These are phyloP conservation scores for Penicillium pulvis DNA, from an alignment of 495 filamentous ascomycete species.

Conservation along the genomic window DNA sequence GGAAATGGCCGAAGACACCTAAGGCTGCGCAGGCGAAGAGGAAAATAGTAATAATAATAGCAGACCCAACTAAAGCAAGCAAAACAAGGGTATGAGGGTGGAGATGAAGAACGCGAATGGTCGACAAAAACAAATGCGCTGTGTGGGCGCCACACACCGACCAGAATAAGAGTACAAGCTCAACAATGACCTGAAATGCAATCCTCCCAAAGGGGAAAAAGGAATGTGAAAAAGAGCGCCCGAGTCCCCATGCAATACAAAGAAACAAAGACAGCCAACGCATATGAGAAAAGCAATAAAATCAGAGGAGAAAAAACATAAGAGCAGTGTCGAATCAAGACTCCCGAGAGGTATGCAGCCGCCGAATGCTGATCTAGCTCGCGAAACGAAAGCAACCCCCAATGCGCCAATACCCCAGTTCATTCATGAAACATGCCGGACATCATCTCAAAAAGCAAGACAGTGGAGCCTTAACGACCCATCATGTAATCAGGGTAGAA, in stretches of 20 bases:
- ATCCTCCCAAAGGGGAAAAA: constrained; percentile 36
- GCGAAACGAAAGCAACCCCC: constrained; percentile 39
- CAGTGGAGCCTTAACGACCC: constrained; percentile 48
- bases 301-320: constrained; percentile 15
- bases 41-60: constrained; percentile 17
- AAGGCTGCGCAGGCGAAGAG: constrained; percentile 17
- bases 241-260: constrained; percentile 40
- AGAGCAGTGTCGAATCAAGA: constrained; percentile 40
- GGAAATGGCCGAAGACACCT: constrained; percentile 1
- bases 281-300: constrained; percentile 17
- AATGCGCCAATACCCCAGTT: constrained; percentile 50
- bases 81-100: constrained; percentile 35
- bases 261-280: constrained; percentile 14
- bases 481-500: constrained; percentile 63
- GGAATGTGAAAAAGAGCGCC: constrained; percentile 40
- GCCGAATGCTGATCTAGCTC: constrained; percentile 53
- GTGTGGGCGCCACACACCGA: constrained; percentile 25
- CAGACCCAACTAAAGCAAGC: constrained; percentile 8
- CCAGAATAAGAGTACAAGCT: constrained; percentile 37
- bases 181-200: constrained; percentile 41
- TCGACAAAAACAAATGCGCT: constrained; percentile 31
- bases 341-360: constrained; percentile 48
- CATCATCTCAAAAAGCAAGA: constrained; percentile 41
- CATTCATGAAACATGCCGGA: constrained; percentile 52
- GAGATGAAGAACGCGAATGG: constrained; percentile 32